A percentile compares a stretch with the other conserved stretches of the same genome.
phyloP scores from a whole-genome alignment of 345 rosid genomes.

The Adansonia digitata region DNA sequence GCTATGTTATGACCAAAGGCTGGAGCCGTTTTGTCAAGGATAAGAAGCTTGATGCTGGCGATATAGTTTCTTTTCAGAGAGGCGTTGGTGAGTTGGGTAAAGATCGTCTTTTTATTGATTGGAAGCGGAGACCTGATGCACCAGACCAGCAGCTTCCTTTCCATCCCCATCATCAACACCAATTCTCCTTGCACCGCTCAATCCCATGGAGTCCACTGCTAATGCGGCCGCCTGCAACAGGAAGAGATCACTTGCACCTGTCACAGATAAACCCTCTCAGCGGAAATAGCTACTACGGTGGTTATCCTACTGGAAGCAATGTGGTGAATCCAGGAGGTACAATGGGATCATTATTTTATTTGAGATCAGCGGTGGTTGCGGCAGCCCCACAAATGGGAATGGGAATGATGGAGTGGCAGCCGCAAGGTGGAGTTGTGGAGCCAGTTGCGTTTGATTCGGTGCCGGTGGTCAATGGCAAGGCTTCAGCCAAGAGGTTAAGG shows the following conservation, averaged over 20 bases:
- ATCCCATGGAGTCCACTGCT: conserved; percentile 46
- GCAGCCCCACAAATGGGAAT: conserved; percentile 28
- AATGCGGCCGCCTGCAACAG: conserved; percentile 27
- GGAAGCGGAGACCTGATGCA: conserved; percentile 58
- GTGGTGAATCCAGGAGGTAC: conserved; percentile 24
- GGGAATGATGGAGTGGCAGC: conserved; percentile 27
- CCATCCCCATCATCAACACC: conserved; percentile 21
- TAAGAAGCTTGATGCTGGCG: conserved; percentile 73
- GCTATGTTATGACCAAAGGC: conserved; percentile 82
- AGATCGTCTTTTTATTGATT: conserved; percentile 54
- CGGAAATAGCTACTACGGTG: conserved; percentile 19
- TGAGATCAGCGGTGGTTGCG: conserved; percentile 17
- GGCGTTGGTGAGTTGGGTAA: conserved; percentile 48
- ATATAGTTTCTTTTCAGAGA: conserved; percentile 64
- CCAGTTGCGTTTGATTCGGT: conserved; percentile 50
- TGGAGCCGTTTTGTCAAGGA: conserved; percentile 85
- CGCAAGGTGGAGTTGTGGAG: conserved; percentile 7
- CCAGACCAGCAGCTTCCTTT: conserved; percentile 4
- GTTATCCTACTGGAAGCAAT: conserved; percentile 19
- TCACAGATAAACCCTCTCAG: conserved; percentile 10
- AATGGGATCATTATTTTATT: conserved; percentile 29
- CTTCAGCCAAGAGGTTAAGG: conserved; percentile 65
- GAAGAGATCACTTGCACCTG: conserved; percentile 25
- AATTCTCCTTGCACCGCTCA: conserved; percentile 26
- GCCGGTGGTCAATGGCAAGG: conserved; percentile 61